phyloP scores from a whole-genome alignment of 2,329 filamentous ascomycete species.

The Penicillium concentricum region DNA sequence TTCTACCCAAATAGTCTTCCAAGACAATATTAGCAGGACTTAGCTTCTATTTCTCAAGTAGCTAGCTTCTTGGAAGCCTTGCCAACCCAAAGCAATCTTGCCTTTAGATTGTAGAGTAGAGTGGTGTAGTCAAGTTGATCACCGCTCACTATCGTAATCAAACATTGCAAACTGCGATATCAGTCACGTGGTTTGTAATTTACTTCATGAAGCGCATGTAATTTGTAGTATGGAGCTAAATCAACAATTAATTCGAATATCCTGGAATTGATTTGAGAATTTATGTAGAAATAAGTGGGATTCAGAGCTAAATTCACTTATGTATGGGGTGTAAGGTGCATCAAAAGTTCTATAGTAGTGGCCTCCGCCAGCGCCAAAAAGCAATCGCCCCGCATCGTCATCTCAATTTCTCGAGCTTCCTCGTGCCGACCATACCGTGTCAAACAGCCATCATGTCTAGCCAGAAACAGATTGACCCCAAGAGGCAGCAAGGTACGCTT shows the following conservation, averaged over 20 bases:
- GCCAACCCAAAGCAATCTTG: neutral
- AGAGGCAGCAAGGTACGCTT: constrained; percentile 49
- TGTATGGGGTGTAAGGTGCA: neutral
- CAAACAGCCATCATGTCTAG: constrained; percentile 36
- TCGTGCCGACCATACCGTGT: constrained; percentile 7
- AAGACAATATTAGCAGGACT: neutral
- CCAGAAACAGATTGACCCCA: constrained; percentile 41
- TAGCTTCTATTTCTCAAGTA: too few species aligned
- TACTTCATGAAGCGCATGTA: neutral
- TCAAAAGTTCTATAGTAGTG: constrained; percentile 3
- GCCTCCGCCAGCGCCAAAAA: constrained; percentile 14
- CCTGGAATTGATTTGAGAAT: too few species aligned
- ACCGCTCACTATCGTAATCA: constrained; percentile 14
- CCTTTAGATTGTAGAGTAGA: neutral
- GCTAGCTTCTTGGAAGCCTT: too few species aligned
- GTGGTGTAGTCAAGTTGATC: neutral
- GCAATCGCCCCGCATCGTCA: constrained; percentile 33
- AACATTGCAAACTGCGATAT: constrained; percentile 31
- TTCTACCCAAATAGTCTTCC: neutral
- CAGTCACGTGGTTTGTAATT: constrained; percentile 22
- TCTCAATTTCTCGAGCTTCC: constrained; percentile 30
- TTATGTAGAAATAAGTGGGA: neutral
- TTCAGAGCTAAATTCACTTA: neutral
- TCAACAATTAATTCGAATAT: neutral
- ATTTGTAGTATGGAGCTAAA: neutral